Conservation (phyloP, 2,329 filamentous ascomycete species). For the Cladosporium cucumerinum region DNA sequence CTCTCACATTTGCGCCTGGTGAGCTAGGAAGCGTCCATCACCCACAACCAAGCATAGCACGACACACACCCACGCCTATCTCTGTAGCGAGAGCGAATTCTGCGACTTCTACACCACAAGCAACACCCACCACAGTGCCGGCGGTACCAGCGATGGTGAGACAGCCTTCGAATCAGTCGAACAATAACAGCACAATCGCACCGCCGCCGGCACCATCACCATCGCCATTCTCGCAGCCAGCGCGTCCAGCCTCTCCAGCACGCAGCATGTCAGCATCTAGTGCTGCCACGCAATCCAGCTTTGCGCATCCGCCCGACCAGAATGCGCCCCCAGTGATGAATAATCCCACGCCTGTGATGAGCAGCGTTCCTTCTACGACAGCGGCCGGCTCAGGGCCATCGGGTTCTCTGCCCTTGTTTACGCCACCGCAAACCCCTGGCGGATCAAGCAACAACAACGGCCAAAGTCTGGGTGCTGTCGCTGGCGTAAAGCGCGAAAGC, state of each 20-base stretch:
- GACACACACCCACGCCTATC: constrained; percentile 40
- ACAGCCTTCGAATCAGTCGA: constrained; percentile 47
- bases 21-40: constrained; percentile 83
- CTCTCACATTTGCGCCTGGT: constrained; percentile 75
- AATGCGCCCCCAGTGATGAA: constrained; percentile 37
- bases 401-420: constrained; percentile 67
- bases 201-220: constrained; percentile 49
- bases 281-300: constrained; percentile 43
- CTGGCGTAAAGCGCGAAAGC: constrained; percentile 33
- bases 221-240: constrained; percentile 45
- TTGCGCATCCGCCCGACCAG: constrained; percentile 43
- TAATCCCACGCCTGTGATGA: constrained; percentile 34
- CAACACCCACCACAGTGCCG: constrained; percentile 29
- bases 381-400: constrained; percentile 34
- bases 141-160: constrained; percentile 66
- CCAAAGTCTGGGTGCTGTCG: constrained; percentile 12
- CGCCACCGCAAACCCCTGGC: constrained; percentile 82
- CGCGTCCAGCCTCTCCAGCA: constrained; percentile 71
- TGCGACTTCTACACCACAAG: constrained; percentile 41
- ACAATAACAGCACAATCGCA: constrained; percentile 11
- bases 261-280: constrained; percentile 85
- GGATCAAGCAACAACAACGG: not conserved
- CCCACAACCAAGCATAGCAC: constrained; percentile 46
- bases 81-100: constrained; percentile 37
- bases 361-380: constrained; percentile 34